Conservation (phyloP, 208 protist species). For the Crithidia brevicula region DNA sequence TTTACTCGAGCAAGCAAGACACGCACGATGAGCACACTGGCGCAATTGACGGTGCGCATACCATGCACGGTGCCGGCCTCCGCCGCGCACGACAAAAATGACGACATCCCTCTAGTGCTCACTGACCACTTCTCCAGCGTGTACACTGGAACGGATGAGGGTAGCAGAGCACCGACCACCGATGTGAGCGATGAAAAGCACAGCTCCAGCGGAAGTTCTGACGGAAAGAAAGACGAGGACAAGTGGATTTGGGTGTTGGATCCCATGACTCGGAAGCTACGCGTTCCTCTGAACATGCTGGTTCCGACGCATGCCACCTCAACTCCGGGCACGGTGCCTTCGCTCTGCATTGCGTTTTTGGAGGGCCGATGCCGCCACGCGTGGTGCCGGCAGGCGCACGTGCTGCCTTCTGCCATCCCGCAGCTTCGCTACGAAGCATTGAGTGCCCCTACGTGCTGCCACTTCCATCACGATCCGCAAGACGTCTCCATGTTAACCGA, state of each 20-base stretch:
- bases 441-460: constrained; percentile 86
- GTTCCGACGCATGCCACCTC: constrained; percentile 87
- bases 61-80: neutral
- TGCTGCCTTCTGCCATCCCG: constrained; percentile 68
- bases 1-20: neutral
- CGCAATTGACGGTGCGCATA: neutral
- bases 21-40: constrained; percentile 13
- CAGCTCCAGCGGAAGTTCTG: constrained; percentile 35
- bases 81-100: constrained; percentile 12
- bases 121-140: constrained; percentile 11
- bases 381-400: constrained; percentile 90
- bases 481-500: constrained; percentile 70
- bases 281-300: constrained; percentile 76
- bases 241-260: constrained; percentile 92
- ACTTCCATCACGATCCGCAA: constrained; percentile 81
- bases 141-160: constrained; percentile 23
- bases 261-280: constrained; percentile 85
- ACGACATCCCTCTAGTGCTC: constrained; percentile 2
- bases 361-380: constrained; percentile 88
- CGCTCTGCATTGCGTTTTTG: constrained; percentile 85
- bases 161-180: constrained; percentile 21
- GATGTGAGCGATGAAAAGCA: constrained; percentile 37
- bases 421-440: constrained; percentile 86
- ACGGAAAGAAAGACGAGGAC: constrained; percentile 46
- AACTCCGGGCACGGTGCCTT: constrained; percentile 79